These are phyloP conservation scores for Phlyctochytrium bullatum DNA, from an alignment of 192 early-diverging fungal genomes.

Conservation along the genomic window DNA sequence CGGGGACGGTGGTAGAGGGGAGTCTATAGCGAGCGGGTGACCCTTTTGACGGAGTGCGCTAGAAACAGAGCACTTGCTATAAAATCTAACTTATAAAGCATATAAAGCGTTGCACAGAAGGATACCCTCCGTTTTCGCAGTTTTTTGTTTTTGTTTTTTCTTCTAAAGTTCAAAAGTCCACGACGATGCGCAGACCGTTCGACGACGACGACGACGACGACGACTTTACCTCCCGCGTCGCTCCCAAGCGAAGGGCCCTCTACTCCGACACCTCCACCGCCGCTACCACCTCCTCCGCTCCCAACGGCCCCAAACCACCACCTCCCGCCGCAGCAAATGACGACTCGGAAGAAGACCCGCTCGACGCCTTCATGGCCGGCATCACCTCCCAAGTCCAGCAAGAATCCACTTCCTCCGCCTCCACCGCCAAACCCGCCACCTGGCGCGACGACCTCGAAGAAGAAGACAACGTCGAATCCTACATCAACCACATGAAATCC, in stretches of 20 bases:
- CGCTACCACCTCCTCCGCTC: not conserved
- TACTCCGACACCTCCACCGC: not conserved
- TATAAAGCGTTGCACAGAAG: too few species aligned
- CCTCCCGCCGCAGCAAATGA: not conserved
- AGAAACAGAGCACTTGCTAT: too few species aligned
- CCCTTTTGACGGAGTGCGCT: too few species aligned
- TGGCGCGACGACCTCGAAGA: slow-evolving; percentile 69
- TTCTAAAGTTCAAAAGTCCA: too few species aligned
- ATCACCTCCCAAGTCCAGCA: slow-evolving; percentile 57
- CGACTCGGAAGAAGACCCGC: slow-evolving; percentile 44
- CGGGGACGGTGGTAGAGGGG: too few species aligned
- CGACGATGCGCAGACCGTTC: slow-evolving; percentile 9
- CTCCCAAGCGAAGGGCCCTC: slow-evolving; percentile 21
- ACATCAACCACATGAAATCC: slow-evolving; percentile 71
- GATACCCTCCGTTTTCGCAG: too few species aligned
- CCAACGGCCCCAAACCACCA: not conserved
- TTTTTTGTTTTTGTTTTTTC: too few species aligned
- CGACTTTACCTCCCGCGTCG: slow-evolving; percentile 15
- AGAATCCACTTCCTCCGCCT: slow-evolving; percentile 34
- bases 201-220: slow-evolving; percentile 41
- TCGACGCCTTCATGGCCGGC: slow-evolving; percentile 83
- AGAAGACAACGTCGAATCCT: slow-evolving; percentile 73
- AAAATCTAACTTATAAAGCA: too few species aligned
- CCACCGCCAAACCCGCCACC: slow-evolving; percentile 11
- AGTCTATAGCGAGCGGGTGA: too few species aligned